phyloP scores from a whole-genome alignment of 306 rosid genomes.

The Urtica urens region DNA sequence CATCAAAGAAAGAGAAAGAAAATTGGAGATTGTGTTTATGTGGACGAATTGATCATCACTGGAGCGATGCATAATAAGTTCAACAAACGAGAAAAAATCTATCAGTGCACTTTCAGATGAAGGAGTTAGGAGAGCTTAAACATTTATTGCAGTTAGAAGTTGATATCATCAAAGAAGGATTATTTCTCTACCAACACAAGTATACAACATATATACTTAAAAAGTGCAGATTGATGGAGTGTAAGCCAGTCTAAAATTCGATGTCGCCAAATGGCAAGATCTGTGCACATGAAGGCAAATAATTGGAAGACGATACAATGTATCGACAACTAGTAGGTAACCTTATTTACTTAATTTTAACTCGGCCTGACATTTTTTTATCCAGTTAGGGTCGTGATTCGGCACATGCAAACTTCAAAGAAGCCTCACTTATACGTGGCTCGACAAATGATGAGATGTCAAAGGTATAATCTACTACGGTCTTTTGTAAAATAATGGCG shows the following conservation, averaged over 20 bases:
- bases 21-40: too few relatives aligned
- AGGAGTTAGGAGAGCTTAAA: neutral
- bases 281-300: neutral
- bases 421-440: neutral
- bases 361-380: too few relatives aligned
- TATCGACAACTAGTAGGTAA: too few relatives aligned
- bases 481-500: neutral
- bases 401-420: neutral
- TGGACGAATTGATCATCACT: too few relatives aligned
- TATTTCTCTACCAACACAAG: neutral
- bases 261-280: neutral
- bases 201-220: neutral
- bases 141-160: neutral
- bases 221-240: neutral
- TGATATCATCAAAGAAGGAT: neutral
- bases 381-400: neutral
- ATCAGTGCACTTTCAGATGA: neutral
- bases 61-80: neutral
- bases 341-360: too few relatives aligned
- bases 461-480: neutral
- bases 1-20: too few relatives aligned
- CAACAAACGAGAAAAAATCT: neutral
- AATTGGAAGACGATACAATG: neutral
- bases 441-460: neutral
- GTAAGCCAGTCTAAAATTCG: neutral